Conservation (phyloP, 2,329 filamentous ascomycete genomes). For the Epichloe scottii region DNA sequence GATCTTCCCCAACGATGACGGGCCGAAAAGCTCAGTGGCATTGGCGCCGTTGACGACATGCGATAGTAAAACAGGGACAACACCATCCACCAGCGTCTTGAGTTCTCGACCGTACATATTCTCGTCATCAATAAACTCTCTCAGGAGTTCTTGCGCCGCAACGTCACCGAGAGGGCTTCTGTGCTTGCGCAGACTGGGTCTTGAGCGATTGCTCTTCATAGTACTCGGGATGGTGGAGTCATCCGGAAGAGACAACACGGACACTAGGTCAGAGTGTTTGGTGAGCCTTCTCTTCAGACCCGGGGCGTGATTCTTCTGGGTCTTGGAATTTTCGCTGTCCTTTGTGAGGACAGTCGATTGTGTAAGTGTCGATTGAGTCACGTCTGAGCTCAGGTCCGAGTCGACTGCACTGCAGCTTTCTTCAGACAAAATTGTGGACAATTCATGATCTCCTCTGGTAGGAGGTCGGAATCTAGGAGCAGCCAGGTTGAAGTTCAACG, state of each 20-base stretch:
- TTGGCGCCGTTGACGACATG: conserved; percentile 64
- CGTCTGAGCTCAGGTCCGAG: conserved; percentile 38
- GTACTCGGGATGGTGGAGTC: conserved; percentile 42
- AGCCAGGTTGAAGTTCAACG: conserved; percentile 13
- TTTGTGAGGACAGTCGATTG: conserved; percentile 38
- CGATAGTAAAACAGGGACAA: conserved; percentile 81
- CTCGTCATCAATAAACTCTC: conserved; percentile 74
- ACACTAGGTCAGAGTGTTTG: conserved; percentile 88
- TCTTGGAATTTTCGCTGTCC: conserved; percentile 20
- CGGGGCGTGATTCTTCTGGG: conserved; percentile 29
- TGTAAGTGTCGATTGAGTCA: conserved; percentile 37
- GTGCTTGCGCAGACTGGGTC: conserved; percentile 65
- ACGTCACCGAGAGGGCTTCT: conserved; percentile 54
- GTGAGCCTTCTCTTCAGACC: conserved; percentile 65
- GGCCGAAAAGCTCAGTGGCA: conserved; percentile 55
- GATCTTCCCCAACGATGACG: conserved; percentile 32
- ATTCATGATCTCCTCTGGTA: conserved; percentile 40
- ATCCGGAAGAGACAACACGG: conserved; percentile 68
- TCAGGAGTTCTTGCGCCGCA: conserved; percentile 63
- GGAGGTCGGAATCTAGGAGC: conserved; percentile 31
- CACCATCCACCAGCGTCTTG: conserved; percentile 85
- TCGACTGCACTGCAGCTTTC: conserved; percentile 31
- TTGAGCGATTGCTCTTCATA: conserved; percentile 59
- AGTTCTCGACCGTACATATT: conserved; percentile 80
- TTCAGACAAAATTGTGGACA: conserved; percentile 46